Evolutionary conservation across 1,139 yeast genomes (phyloP).

Genomic region (Pichia sp.): DNA sequence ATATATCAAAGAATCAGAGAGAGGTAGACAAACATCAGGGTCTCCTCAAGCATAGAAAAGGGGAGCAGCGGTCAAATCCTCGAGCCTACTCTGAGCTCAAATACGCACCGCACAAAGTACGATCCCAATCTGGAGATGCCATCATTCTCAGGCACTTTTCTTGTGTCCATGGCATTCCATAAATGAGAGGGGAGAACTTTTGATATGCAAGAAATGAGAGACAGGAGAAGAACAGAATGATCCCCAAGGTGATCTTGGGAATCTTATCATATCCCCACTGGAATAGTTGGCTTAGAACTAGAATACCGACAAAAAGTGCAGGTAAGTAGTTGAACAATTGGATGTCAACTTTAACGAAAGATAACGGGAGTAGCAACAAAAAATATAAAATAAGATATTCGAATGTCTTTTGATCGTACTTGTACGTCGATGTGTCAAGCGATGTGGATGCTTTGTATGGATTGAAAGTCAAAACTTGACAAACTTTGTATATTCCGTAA

Average conservation of each 20-base stretch:
- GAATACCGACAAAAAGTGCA: conserved; percentile 54
- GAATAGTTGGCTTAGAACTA: conserved; percentile 50
- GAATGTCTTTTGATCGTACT: conserved; percentile 20
- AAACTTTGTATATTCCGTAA: conserved; percentile 5
- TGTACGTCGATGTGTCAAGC: conserved; percentile 10
- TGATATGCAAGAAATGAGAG: conserved; percentile 38
- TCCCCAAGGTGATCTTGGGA: conserved; percentile 32
- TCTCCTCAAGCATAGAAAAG: background rate
- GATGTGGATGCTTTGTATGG: conserved; percentile 19
- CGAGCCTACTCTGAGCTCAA: background rate
- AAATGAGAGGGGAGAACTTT: conserved; percentile 44
- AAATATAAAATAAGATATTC: conserved; percentile 49
- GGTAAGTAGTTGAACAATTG: conserved; percentile 61
- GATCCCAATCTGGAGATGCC: conserved; percentile 22
- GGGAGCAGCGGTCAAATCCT: background rate
- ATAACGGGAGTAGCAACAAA: conserved; percentile 52
- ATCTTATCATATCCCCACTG: conserved; percentile 31
- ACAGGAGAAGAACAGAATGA: conserved; percentile 33
- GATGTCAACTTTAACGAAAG: conserved; percentile 51
- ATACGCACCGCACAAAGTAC: conserved; percentile 12
- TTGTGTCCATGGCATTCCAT: conserved; percentile 49
- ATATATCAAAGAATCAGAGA: background rate
- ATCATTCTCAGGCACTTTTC: conserved; percentile 36
- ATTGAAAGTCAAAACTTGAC: conserved; percentile 22
- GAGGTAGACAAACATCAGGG: background rate